These are phyloP conservation scores for Pyrenophora teres DNA, from an alignment of 2,329 filamentous ascomycete species.

Conservation along the genomic window DNA sequence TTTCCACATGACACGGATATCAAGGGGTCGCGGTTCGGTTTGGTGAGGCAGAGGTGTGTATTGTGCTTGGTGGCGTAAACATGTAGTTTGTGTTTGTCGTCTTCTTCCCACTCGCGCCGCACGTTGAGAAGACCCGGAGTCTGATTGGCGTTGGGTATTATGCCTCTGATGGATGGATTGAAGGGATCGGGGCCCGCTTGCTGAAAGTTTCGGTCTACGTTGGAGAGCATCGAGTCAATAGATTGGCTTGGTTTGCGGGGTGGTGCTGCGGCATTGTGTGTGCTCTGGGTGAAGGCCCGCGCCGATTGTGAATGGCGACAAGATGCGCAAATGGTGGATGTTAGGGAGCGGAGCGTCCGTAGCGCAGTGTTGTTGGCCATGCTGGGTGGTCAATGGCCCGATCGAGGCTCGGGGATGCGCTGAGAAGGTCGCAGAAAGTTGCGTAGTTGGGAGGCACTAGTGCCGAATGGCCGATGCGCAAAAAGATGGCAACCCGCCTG, in stretches of 20 bases:
- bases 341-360: constrained; percentile 39
- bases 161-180: constrained; percentile 6
- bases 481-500: constrained; percentile 31
- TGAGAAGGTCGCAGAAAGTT: constrained; percentile 30
- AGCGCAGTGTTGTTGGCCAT: constrained; percentile 36
- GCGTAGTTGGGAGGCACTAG: constrained; percentile 18
- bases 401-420: constrained; percentile 16
- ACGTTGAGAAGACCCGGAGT: constrained; percentile 20
- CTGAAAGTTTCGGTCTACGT: constrained; percentile 22
- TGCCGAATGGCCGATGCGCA: constrained; percentile 24
- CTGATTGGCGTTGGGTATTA: constrained; percentile 25
- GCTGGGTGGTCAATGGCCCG: constrained; percentile 18
- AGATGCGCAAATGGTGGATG: constrained; percentile 44
- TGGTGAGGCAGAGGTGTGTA: constrained; percentile 87
- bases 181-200: constrained; percentile 18
- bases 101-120: constrained; percentile 36
- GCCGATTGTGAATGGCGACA: constrained; percentile 39
- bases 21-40: constrained; percentile 77
- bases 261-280: constrained; percentile 18
- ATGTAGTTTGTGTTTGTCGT: constrained; percentile 81
- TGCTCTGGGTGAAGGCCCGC: constrained; percentile 45
- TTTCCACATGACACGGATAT: constrained; percentile 83
- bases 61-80: constrained; percentile 91
- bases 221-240: constrained; percentile 22
- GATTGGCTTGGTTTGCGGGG: constrained; percentile 15